Base-by-base conservation (phyloP, 2,329 filamentous ascomycete species). In the Colletotrichum godetiae region DNA sequence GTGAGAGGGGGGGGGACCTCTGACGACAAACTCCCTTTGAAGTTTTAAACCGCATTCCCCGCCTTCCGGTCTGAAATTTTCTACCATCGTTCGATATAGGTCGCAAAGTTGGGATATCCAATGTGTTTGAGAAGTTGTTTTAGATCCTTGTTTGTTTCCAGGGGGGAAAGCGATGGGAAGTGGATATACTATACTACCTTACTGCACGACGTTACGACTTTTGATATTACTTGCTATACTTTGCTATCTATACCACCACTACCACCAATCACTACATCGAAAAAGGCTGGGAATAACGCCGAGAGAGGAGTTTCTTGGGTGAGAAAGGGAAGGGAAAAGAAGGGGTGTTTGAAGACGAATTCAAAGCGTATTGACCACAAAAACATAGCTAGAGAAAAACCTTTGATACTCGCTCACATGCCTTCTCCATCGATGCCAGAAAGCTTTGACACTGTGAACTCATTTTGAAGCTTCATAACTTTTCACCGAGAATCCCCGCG, bases 191-290 rank as follows among this genome's bases (percentile, higher is more conserved):
- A 37, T 37, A 37, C 35, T 37, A 37, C 35, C 35, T 37, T 37
- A 12, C 13, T 57, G 56, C 60, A 73, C 35, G 70, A 73, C 49
- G 35, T 73, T 61, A 73, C 60, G 70, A 73, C 58, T 37, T 37
- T 37, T 37, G 22, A 46, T 53, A 31, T 15, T 66, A 46, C 22
- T 70, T 37, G 46, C 37, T 73, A 64, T 53, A 12, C 13, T n/a
- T 46, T 46, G 19, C 64, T 58, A 58, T 11, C n/a, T 56, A 73
- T 61, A 66, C 67, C 67, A 56, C 24, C 13, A 22, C 4, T n/a
- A n/a, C n/a, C 37, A 42, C 11, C 37, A 6, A 42, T 19, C 37
- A 46, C 37, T 7, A 8, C 15, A 13, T 46, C 37, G 13, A 46
- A 15, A 29, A 52, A 15, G 13, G 7, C 11, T 3, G 29, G 33